Evolutionary conservation across 2,329 filamentous ascomycete genomes (phyloP), one percentile per base, ranked within the genome.

Genomic region (Aspergillus fischeri): DNA sequence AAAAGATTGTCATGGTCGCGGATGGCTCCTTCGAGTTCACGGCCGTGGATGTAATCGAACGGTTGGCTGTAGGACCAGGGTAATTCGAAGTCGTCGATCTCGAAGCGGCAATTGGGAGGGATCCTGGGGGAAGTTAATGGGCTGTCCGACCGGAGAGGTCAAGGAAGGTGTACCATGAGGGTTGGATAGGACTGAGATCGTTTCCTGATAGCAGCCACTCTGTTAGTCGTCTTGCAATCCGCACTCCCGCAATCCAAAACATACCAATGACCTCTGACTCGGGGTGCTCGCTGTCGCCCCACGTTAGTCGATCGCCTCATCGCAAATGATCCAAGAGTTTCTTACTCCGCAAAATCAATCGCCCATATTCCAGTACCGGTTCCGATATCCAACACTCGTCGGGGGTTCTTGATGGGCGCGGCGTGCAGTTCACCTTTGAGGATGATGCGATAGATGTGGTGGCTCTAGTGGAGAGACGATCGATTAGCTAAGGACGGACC

Each of bases 351-450:
- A 60, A 68, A 71, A 48, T 73, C 73, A 32, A 74, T 71, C 17
- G 72, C 71, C 72, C 72, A 74, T 47, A 73, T 70, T 1, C 72
- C 72, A 3, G 72, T 74, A 0, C 72, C 72, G 2, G 72, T 74
- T 1, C 72, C 72, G 24, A 74, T 62, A 55, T 74, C 72, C 21
- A 74, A 51, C 4, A 74, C 70, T 25, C 70, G 65, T 8, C 61
- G 56, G 5, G 69, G 61, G 4, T 60, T 61, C 44, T 63, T 63
- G 21, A 73, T 47, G 1, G 70, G 69, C 1, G 69, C 66, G 14
- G 59, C 58, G 17, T 63, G 49, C 20, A 73, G 54, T 56, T 65
- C 65, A 38, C 71, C 69, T 32, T 66, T 66, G 17, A 73, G 65
- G 3, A 73, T 60, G 67, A 73, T 66, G 42, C 64, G 60, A 45